These are phyloP conservation scores for Phallus indusiatus DNA, from an alignment of 768 basidiomycete species.

Conservation along the genomic window DNA sequence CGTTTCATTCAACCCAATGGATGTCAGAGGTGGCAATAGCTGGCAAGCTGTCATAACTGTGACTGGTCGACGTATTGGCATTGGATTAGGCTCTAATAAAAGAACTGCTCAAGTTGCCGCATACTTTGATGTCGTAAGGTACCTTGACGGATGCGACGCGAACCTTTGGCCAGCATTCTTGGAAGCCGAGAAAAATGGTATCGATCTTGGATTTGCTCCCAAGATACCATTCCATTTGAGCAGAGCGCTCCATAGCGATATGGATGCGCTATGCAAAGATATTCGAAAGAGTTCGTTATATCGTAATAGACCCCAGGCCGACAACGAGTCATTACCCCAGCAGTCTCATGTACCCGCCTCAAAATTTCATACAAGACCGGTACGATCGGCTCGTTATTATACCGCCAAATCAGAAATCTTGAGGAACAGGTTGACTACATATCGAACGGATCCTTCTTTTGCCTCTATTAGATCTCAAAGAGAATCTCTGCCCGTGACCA, in stretches of 20 bases:
- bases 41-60: constrained; percentile 79
- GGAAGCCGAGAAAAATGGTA: constrained; percentile 49
- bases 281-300: constrained; percentile 57
- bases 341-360: not conserved
- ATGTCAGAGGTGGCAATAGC: constrained; percentile 15
- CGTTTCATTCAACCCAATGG: constrained; percentile 40
- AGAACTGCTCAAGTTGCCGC: constrained; percentile 62
- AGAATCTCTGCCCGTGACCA: constrained; percentile 63
- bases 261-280: constrained; percentile 61
- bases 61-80: constrained; percentile 69
- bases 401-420: constrained; percentile 53
- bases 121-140: constrained; percentile 81
- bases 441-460: constrained; percentile 49
- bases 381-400: constrained; percentile 15
- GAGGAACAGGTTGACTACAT: constrained; percentile 40
- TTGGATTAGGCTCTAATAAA: constrained; percentile 62
- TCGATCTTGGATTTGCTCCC: constrained; percentile 63
- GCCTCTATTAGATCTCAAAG: constrained; percentile 62
- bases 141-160: constrained; percentile 78
- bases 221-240: constrained; percentile 59
- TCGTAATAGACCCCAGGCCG: constrained; percentile 44
- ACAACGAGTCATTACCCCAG: constrained; percentile 5
- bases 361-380: not conserved
- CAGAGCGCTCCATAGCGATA: constrained; percentile 52
- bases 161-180: constrained; percentile 69